Conservation (phyloP, 1,284 basidiomycete genomes). For the Sporisorium exsertum region DNA sequence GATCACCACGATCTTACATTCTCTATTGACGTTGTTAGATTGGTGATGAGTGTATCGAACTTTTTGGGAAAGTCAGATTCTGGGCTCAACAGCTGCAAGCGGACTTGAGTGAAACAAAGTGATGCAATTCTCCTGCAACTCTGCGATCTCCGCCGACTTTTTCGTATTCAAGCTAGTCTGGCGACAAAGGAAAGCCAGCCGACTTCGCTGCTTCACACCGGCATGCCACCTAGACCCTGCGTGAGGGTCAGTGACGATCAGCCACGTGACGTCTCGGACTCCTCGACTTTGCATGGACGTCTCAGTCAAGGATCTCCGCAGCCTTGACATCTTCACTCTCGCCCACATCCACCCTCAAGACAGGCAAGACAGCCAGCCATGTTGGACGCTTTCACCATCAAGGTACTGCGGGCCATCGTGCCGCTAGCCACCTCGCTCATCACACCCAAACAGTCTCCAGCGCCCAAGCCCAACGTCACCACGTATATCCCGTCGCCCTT, state of each 20-base stretch:
- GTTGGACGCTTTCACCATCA: slow-evolving; percentile 39
- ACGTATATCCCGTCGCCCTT: slow-evolving; percentile 49
- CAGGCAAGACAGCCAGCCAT: background rate
- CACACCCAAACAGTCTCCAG: slow-evolving; percentile 37
- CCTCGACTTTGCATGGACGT: background rate
- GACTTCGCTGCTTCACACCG: background rate
- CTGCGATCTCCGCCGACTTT: background rate
- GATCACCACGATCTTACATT: background rate
- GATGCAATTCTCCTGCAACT: slow-evolving; percentile 1
- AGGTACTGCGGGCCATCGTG: slow-evolving; percentile 35
- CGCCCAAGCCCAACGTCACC: slow-evolving; percentile 35
- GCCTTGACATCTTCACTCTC: background rate
- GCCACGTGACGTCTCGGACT: slow-evolving; percentile 2
- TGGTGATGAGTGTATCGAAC: no score
- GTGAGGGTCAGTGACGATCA: no score
- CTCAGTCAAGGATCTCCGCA: background rate
- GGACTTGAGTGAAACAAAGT: slow-evolving; percentile 6
- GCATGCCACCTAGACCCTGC: slow-evolving; percentile 2
- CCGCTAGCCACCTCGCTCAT: slow-evolving; percentile 30
- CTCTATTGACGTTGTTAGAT: no score
- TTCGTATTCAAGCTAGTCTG: background rate
- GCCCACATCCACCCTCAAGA: background rate
- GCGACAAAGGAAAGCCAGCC: background rate
- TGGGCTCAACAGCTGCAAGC: background rate
- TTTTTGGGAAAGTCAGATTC: background rate